phyloP scores from a whole-genome alignment of 1,284 basidiomycete genomes.

The Pisolithus thermaeus region DNA sequence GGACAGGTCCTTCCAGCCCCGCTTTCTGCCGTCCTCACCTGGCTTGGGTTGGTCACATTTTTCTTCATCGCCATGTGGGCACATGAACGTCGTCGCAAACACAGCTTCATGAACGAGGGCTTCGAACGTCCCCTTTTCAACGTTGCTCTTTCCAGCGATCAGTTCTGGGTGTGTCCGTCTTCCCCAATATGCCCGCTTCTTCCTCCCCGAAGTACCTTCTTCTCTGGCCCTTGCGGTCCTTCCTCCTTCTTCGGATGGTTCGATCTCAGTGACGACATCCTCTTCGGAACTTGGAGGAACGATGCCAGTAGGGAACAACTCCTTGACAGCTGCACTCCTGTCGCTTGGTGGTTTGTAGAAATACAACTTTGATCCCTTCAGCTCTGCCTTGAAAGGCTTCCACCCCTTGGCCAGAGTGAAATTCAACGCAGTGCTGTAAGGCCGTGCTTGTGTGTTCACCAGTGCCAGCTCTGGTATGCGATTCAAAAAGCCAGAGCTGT shows the following conservation, averaged over 20 bases:
- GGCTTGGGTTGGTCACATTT: constrained; percentile 3
- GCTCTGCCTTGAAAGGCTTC: constrained; percentile 77
- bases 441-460: constrained; percentile 27
- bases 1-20: constrained; percentile 57
- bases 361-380: constrained; percentile 76
- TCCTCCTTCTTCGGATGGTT: constrained; percentile 21
- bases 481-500: constrained; percentile 70
- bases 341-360: constrained; percentile 79
- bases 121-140: constrained; percentile 65
- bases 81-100: constrained; percentile 63
- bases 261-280: constrained; percentile 27
- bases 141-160: constrained; percentile 33
- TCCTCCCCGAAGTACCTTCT: constrained; percentile 36
- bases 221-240: constrained; percentile 30
- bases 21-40: constrained; percentile 16
- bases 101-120: constrained; percentile 74
- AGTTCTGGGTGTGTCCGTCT: constrained; percentile 69
- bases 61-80: constrained; percentile 10
- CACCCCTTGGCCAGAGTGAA: constrained; percentile 55
- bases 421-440: constrained; percentile 24
- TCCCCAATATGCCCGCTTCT: constrained; percentile 75
- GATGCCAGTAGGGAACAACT: constrained; percentile 63
- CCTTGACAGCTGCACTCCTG: constrained; percentile 54
- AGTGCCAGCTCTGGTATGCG: constrained; percentile 50
- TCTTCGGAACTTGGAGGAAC: constrained; percentile 49